Conservation (phyloP, 2,329 filamentous ascomycete species). For the Helotiales sp. region DNA sequence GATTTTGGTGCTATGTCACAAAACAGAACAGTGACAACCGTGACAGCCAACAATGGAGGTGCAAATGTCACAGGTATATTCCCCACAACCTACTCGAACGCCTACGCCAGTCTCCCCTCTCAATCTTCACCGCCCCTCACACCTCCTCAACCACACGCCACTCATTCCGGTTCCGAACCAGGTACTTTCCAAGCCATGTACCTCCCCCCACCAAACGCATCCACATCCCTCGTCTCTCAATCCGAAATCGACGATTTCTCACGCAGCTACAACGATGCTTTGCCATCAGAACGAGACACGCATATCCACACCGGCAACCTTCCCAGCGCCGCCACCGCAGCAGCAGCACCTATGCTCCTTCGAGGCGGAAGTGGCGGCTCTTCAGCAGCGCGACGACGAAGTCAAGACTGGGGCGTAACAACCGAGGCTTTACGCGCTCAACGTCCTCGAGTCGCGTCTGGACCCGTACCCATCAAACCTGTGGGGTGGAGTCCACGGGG, state of each 20-base stretch:
- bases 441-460: neutral
- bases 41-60: neutral
- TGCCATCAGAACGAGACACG: constrained; percentile 8
- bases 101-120: neutral
- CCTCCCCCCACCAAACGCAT: neutral
- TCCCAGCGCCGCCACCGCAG: neutral
- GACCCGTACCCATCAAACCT: neutral
- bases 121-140: neutral
- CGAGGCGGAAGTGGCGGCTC: constrained; percentile 10
- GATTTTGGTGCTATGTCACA: neutral
- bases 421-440: constrained; percentile 13
- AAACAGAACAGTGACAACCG: neutral
- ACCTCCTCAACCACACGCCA: neutral
- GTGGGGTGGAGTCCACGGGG: constrained; percentile 8
- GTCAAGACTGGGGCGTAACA: constrained; percentile 13
- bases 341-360: constrained; percentile 8
- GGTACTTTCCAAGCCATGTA: neutral
- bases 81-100: neutral
- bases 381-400: neutral
- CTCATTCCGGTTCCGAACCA: neutral
- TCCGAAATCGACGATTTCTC: constrained; percentile 29
- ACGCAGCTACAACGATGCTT: constrained; percentile 17
- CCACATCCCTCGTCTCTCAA: neutral
- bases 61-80: neutral
- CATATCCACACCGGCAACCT: constrained; percentile 6